A percentile compares a stretch with the other conserved stretches of the same genome.
Conservation (phyloP, 805 yeast genomes). For the Soucietia sequanensis region DNA sequence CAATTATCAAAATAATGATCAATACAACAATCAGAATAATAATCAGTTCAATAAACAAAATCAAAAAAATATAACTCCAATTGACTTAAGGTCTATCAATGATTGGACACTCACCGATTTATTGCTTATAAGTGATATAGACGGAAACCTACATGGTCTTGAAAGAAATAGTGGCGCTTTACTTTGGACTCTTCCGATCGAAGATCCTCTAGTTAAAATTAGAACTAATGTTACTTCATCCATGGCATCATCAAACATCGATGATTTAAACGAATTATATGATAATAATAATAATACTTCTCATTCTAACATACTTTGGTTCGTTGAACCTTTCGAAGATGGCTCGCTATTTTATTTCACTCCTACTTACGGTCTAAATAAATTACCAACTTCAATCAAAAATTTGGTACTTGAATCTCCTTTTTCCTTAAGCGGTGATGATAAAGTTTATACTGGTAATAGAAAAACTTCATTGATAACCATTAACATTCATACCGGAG, state of each 20-base stretch:
- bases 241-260: neutral
- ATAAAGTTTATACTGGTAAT: conserved; percentile 85
- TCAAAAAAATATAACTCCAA: conserved; percentile 24
- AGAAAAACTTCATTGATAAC: conserved; percentile 74
- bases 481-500: conserved; percentile 72
- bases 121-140: conserved; percentile 74
- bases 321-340: conserved; percentile 86
- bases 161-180: conserved; percentile 71
- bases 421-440: conserved; percentile 69
- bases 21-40: conserved; percentile 4
- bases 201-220: conserved; percentile 57
- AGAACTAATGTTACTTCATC: conserved; percentile 17
- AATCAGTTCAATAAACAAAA: conserved; percentile 4
- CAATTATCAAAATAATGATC: conserved; percentile 1
- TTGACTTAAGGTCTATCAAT: conserved; percentile 37
- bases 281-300: conserved; percentile 5
- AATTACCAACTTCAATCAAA: conserved; percentile 75
- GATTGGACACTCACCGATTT: conserved; percentile 57
- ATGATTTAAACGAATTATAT: neutral
- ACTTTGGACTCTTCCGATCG: conserved; percentile 73
- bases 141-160: conserved; percentile 83
- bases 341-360: conserved; percentile 84
- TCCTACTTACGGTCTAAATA: conserved; percentile 70
- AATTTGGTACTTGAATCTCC: conserved; percentile 83
- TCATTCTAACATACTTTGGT: conserved; percentile 55